phyloP scores from a whole-genome alignment of 768 basidiomycete species.

The Mycena haematopus region DNA sequence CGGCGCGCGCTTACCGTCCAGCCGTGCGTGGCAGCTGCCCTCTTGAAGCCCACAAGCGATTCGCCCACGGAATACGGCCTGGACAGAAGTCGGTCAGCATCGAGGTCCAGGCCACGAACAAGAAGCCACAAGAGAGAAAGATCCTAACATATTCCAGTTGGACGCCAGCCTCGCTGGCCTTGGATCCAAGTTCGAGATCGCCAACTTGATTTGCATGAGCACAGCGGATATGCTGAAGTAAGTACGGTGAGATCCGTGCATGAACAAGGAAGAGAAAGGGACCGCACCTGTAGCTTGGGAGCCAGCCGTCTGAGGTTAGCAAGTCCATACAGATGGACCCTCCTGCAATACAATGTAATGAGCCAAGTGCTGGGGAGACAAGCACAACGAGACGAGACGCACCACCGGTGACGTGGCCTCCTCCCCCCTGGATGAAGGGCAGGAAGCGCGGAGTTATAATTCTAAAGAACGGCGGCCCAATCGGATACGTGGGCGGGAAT shows the following conservation, averaged over 20 bases:
- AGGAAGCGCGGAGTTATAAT: slow-evolving; percentile 76
- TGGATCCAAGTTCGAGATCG: slow-evolving; percentile 72
- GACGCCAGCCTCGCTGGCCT: slow-evolving; percentile 61
- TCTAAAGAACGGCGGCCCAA: slow-evolving; percentile 78
- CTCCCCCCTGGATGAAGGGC: slow-evolving; percentile 73
- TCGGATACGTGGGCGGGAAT: slow-evolving; percentile 70
- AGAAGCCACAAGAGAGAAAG: neutral
- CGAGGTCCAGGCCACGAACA: too few species aligned
- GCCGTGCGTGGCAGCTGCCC: slow-evolving; percentile 68
- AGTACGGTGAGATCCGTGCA: neutral
- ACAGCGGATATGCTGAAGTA: slow-evolving; percentile 43
- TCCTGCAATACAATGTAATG: slow-evolving; percentile 41
- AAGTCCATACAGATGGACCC: slow-evolving; percentile 82
- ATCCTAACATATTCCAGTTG: slow-evolving; percentile 55
- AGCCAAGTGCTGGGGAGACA: neutral
- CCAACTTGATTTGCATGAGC: slow-evolving; percentile 60
- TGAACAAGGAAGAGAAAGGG: neutral
- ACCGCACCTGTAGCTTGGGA: slow-evolving; percentile 66
- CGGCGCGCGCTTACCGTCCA: slow-evolving; percentile 56
- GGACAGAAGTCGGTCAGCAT: slow-evolving; percentile 5
- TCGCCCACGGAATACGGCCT: slow-evolving; percentile 60
- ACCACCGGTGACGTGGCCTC: slow-evolving; percentile 73
- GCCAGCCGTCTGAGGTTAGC: slow-evolving; percentile 70
- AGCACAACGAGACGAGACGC: slow-evolving; percentile 14
- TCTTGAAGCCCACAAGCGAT: slow-evolving; percentile 65